phyloP scores from a whole-genome alignment of 805 yeast species.

The Candida verbasci region DNA sequence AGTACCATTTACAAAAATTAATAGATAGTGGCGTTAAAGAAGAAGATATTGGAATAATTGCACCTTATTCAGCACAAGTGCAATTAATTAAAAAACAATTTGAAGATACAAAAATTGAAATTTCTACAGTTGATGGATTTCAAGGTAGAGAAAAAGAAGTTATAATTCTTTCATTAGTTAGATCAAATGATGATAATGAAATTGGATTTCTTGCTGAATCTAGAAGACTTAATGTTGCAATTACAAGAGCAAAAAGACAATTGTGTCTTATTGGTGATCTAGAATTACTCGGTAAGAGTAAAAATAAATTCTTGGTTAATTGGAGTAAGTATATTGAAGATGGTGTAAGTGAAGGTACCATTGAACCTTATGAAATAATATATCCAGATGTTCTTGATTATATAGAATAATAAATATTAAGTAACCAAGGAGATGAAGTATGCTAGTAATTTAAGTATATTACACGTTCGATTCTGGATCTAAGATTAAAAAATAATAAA shows the following conservation, averaged over 20 bases:
- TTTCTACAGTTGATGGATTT: conserved; percentile 92
- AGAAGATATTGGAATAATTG: conserved; percentile 71
- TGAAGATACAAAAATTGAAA: conserved; percentile 45
- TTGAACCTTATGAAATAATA: conserved; percentile 50
- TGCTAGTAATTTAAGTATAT: no score
- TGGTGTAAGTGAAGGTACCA: conserved; percentile 2
- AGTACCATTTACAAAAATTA: conserved; percentile 51
- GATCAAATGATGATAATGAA: conserved; percentile 67
- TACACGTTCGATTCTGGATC: no score
- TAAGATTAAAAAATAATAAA: no score
- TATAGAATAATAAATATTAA: conserved; percentile 5
- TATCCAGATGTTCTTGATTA: conserved; percentile 48
- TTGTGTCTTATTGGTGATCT: conserved; percentile 83
- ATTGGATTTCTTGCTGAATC: conserved; percentile 82
- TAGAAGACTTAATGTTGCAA: conserved; percentile 86
- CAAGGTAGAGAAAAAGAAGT: conserved; percentile 95
- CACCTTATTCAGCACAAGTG: conserved; percentile 92
- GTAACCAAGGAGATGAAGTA: background rate
- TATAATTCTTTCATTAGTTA: conserved; percentile 72
- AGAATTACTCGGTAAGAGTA: conserved; percentile 52
- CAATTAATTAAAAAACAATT: conserved; percentile 45
- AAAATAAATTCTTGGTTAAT: conserved; percentile 45
- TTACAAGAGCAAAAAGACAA: conserved; percentile 85
- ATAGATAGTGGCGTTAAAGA: conserved; percentile 48
- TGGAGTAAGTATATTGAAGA: conserved; percentile 75